Conservation (phyloP, 176 grass and related monocot genomes). For the Aegilops longissima region DNA sequence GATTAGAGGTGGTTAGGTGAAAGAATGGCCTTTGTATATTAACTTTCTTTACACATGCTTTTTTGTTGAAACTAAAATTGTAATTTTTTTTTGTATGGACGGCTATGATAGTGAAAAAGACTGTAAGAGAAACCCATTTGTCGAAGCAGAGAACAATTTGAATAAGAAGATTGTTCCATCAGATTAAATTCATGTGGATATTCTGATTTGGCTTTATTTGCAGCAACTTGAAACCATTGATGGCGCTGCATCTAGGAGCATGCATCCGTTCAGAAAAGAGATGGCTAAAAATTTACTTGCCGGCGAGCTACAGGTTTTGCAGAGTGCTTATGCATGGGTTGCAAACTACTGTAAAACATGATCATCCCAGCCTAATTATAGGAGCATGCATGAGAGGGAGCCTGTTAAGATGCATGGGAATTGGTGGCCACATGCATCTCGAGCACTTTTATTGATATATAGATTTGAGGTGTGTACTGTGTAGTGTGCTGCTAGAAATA, state of each 20-base stretch:
- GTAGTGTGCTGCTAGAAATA: not conserved
- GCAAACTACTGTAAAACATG: constrained; percentile 48
- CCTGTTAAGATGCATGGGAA: not conserved
- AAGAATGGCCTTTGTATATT: not conserved
- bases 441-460: not conserved
- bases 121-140: not conserved
- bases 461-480: not conserved
- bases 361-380: not conserved
- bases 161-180: no score
- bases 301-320: constrained; percentile 61
- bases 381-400: not conserved
- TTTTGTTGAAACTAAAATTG: not conserved
- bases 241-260: not conserved
- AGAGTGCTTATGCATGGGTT: constrained; percentile 40
- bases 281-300: constrained; percentile 74
- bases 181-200: not conserved
- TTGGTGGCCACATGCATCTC: not conserved
- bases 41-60: not conserved
- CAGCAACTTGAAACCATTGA: constrained; percentile 52
- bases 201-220: constrained; percentile 14
- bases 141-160: not conserved
- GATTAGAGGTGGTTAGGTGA: not conserved
- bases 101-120: not conserved
- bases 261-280: constrained; percentile 42
- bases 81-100: no score